Evolutionary conservation across 768 basidiomycete species (phyloP).

Genomic region (Mycena epipterygia): DNA sequence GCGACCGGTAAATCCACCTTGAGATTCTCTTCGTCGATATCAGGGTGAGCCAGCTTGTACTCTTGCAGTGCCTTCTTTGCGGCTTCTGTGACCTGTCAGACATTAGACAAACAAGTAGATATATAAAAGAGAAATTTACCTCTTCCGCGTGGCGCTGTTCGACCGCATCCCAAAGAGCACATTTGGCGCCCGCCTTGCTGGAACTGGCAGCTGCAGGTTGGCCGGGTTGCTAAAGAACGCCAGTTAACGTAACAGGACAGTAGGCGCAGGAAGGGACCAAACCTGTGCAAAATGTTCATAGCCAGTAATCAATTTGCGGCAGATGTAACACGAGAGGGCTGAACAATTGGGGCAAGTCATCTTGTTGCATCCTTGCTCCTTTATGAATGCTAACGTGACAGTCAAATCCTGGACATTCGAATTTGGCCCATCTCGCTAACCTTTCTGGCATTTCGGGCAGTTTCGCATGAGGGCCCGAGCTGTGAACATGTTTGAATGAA

Average conservation of each 20-base stretch:
- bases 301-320: conserved; percentile 77
- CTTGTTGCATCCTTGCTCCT: conserved; percentile 83
- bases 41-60: conserved; percentile 71
- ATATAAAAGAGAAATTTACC: conserved; percentile 50
- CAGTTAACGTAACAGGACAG: conserved; percentile 11
- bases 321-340: conserved; percentile 88
- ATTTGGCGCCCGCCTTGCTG: conserved; percentile 59
- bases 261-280: conserved; percentile 33
- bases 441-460: conserved; percentile 89
- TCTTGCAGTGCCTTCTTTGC: conserved; percentile 76
- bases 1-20: conserved; percentile 73
- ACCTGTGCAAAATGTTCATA: conserved; percentile 83
- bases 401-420: not conserved
- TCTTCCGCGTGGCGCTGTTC: conserved; percentile 78
- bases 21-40: conserved; percentile 70
- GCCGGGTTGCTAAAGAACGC: conserved; percentile 20
- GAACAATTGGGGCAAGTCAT: conserved; percentile 84
- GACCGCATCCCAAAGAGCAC: conserved; percentile 76
- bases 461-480: conserved; percentile 88
- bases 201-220: conserved; percentile 21
- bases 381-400: not conserved
- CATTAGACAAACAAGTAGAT: conserved; percentile 4
- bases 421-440: conserved; percentile 50
- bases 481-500: conserved; percentile 42
- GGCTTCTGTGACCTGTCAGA: conserved; percentile 74